phyloP scores from a whole-genome alignment of 305 asterid genomes.

The Fraxinus platypoda region DNA sequence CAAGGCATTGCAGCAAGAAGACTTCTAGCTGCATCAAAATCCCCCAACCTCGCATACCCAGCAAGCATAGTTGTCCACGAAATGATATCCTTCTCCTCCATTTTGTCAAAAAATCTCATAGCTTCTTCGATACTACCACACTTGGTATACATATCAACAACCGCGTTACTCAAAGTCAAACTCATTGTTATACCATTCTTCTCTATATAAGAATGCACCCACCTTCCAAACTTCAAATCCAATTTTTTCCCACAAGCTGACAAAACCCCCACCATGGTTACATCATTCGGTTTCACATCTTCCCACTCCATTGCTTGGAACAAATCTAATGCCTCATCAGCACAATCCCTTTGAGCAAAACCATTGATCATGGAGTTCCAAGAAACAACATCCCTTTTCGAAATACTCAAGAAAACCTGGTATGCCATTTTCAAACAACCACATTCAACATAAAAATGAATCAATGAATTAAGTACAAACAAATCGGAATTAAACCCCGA shows the following conservation, averaged over 20 bases:
- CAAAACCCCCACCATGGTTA: conserved; percentile 61
- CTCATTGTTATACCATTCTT: conserved; percentile 43
- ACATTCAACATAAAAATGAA: conserved; percentile 66
- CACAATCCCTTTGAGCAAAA: conserved; percentile 41
- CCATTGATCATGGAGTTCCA: conserved; percentile 77
- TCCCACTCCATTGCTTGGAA: conserved; percentile 49
- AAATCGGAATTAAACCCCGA: conserved; percentile 48
- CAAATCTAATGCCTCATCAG: conserved; percentile 46
- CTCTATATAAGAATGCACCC: conserved; percentile 53
- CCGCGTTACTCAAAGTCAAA: conserved; percentile 54
- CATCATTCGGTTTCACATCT: conserved; percentile 51
- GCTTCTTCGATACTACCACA: conserved; percentile 65
- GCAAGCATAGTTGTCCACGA: conserved; percentile 75
- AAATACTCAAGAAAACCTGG: conserved; percentile 46
- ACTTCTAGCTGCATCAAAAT: conserved; percentile 56
- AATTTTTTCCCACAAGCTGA: conserved; percentile 55
- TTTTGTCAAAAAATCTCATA: conserved; percentile 42
- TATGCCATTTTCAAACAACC: conserved; percentile 53
- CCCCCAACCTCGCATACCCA: conserved; percentile 62
- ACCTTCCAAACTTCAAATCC: conserved; percentile 60
- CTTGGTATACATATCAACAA: conserved; percentile 83
- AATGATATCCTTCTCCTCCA: conserved; percentile 59
- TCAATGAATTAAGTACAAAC: conserved; percentile 56
- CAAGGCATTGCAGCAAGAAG: conserved; percentile 50
- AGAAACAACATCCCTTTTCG: conserved; percentile 61